Conservation (phyloP, 441 rosid genomes). For the Dalechampia spathulata region DNA sequence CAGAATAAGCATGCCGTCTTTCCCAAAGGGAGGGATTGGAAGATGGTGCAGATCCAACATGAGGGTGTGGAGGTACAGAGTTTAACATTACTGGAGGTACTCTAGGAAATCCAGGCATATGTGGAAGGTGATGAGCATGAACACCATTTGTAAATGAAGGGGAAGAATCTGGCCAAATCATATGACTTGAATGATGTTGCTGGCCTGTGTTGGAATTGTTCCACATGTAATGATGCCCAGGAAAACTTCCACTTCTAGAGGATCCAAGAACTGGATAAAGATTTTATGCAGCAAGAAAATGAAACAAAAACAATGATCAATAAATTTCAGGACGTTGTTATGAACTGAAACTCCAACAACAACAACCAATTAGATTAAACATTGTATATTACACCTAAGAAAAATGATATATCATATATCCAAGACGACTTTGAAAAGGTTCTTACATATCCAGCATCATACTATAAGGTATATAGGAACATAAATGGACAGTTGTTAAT, state of each 20-base stretch:
- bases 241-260: constrained; percentile 36
- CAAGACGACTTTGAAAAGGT: too few relatives aligned
- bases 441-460: too few relatives aligned
- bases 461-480: too few relatives aligned
- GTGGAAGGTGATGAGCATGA: constrained; percentile 31
- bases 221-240: constrained; percentile 48
- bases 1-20: constrained; percentile 37
- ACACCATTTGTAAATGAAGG: constrained; percentile 45
- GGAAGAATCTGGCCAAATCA: constrained; percentile 60
- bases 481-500: too few relatives aligned
- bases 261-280: constrained; percentile 47
- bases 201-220: constrained; percentile 35
- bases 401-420: too few relatives aligned
- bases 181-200: constrained; percentile 28
- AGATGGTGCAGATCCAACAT: constrained; percentile 68
- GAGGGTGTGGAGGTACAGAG: constrained; percentile 37
- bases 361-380: too few relatives aligned
- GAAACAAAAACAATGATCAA: constrained; percentile 3
- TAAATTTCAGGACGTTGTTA: too few relatives aligned
- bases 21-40: constrained; percentile 59
- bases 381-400: too few relatives aligned
- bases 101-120: constrained; percentile 42
- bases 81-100: constrained; percentile 44
- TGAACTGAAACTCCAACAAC: neutral
- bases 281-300: neutral